Percentiles rank a stretch among this genome's conserved stretches.
These are phyloP conservation scores for Casuarina glauca DNA, from an alignment of 306 rosid genomes.

Conservation along the genomic window DNA sequence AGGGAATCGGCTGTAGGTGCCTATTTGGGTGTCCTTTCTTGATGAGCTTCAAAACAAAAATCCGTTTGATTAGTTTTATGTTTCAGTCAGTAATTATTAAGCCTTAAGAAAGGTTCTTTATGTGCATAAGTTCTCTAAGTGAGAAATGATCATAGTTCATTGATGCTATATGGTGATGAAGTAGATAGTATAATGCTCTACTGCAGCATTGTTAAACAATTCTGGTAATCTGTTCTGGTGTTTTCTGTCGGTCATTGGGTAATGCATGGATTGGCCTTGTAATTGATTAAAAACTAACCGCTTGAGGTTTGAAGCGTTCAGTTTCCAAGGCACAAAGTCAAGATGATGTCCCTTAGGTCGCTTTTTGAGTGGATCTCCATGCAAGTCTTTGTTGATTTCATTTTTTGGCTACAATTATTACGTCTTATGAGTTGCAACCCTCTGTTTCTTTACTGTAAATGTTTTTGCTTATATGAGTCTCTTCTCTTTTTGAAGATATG, in stretches of 20 bases:
- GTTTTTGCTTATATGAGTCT: background rate
- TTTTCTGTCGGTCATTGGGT: background rate
- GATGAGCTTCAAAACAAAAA: background rate
- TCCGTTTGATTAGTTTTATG: background rate
- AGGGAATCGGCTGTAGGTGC: background rate
- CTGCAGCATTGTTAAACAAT: background rate
- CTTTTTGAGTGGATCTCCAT: background rate
- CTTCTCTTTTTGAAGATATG: background rate
- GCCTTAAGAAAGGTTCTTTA: background rate
- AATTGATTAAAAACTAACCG: background rate
- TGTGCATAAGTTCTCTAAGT: background rate
- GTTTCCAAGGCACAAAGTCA: background rate
- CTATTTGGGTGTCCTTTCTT: background rate
- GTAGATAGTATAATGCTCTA: background rate
- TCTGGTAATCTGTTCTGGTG: background rate
- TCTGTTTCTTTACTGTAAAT: background rate
- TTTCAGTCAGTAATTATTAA: background rate
- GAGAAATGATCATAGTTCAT: background rate
- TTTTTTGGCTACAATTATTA: background rate
- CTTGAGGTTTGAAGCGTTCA: background rate
- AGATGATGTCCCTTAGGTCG: background rate
- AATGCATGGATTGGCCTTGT: background rate
- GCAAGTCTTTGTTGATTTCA: background rate
- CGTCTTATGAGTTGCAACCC: background rate
- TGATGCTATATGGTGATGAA: background rate